Evolutionary conservation across 306 rosid genomes (phyloP).

Genomic region (Notholithocarpus densiflorus): DNA sequence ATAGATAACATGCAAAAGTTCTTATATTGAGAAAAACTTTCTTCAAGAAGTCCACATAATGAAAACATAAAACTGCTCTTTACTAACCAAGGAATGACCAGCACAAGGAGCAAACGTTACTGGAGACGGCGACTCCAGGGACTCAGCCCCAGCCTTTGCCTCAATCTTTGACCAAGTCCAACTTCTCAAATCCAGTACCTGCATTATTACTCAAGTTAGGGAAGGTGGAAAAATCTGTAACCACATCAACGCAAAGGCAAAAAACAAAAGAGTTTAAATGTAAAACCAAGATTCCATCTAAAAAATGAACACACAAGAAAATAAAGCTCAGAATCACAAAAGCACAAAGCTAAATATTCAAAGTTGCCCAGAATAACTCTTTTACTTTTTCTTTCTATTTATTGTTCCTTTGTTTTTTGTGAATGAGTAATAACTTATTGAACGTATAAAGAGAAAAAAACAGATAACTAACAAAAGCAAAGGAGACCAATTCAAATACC

Average conservation of each 20-base stretch:
- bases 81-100: conserved; percentile 93
- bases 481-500: not conserved
- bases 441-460: not conserved
- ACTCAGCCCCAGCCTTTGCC: conserved; percentile 50
- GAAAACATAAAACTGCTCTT: conserved; percentile 1
- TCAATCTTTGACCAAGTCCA: conserved; percentile 88
- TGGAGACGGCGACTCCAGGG: conserved; percentile 44
- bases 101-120: conserved; percentile 62
- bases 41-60: not conserved
- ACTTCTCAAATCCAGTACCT: conserved; percentile 90
- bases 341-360: not conserved
- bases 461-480: not conserved
- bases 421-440: not conserved
- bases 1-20: not conserved
- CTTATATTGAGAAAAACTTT: not conserved
- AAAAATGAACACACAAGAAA: not conserved
- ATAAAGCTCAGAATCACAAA: not conserved
- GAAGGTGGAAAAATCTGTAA: not conserved
- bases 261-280: not conserved
- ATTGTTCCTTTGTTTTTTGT: not conserved
- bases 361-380: not conserved
- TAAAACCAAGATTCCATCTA: not conserved
- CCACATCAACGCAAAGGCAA: conserved; percentile 3
- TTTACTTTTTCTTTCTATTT: not conserved
- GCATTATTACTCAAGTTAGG: conserved; percentile 24